Conservation (phyloP, 768 basidiomycete species). For the Podaxis sp. region DNA sequence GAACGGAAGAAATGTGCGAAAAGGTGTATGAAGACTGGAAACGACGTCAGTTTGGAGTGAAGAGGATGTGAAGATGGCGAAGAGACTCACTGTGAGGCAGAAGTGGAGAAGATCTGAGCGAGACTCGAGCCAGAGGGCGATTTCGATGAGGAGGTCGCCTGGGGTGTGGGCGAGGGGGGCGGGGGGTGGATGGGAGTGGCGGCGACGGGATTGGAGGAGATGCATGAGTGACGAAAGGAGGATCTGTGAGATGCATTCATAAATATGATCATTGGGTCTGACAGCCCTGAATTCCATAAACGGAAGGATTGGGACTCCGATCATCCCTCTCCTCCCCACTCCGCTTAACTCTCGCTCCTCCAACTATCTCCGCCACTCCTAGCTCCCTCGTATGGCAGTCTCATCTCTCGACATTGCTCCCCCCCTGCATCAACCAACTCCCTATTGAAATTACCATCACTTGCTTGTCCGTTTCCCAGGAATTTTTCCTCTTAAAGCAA, state of each 20-base stretch:
- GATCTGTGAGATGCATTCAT: background rate
- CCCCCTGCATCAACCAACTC: background rate
- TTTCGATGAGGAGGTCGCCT: conserved; percentile 66
- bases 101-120: conserved; percentile 59
- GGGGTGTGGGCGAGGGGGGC: conserved; percentile 34
- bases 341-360: background rate
- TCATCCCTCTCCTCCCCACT: background rate
- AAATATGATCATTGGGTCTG: background rate
- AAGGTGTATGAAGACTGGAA: conserved; percentile 57
- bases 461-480: background rate
- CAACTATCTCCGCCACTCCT: conserved; percentile 10
- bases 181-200: background rate
- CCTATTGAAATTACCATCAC: no score
- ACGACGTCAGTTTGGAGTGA: background rate
- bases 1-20: conserved; percentile 48
- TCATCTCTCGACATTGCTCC: background rate
- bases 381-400: background rate
- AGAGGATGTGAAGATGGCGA: background rate
- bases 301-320: conserved; percentile 9
- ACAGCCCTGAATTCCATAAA: background rate
- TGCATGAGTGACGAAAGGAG: conserved; percentile 8
- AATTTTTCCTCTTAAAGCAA: background rate
- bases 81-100: conserved; percentile 53
- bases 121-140: conserved; percentile 52
- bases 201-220: conserved; percentile 4